These are phyloP conservation scores for Apiotrichum porosum DNA, from an alignment of 1,284 basidiomycete genomes.

Conservation along the genomic window DNA sequence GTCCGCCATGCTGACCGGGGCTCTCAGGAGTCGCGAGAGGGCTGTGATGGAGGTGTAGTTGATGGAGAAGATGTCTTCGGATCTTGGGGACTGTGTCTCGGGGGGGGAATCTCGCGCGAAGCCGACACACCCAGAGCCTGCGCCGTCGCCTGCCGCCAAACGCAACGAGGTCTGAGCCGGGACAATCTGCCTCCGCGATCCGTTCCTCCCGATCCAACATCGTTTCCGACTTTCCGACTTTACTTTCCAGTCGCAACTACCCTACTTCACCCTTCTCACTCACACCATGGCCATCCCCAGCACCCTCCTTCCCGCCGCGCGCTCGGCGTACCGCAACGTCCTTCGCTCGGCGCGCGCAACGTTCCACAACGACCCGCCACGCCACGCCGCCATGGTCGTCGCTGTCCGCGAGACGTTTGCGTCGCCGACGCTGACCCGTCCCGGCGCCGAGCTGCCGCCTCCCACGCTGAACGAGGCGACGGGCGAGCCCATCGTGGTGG, in stretches of 20 bases:
- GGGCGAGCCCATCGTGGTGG: constrained; percentile 9
- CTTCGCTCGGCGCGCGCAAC: constrained; percentile 42
- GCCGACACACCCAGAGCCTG: too few species aligned
- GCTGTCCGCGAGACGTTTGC: constrained; percentile 39
- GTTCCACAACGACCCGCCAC: constrained; percentile 39
- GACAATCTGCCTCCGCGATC: too few species aligned
- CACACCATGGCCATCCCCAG: constrained; percentile 25
- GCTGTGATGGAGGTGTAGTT: neutral
- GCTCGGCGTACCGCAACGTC: constrained; percentile 42
- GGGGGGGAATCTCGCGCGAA: too few species aligned
- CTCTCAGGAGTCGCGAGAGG: too few species aligned
- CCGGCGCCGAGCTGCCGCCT: constrained; percentile 8
- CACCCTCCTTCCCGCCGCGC: constrained; percentile 30
- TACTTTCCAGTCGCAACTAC: too few species aligned
- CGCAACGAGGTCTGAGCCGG: too few species aligned
- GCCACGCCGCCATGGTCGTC: constrained; percentile 28
- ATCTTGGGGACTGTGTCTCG: too few species aligned
- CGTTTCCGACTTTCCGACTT: too few species aligned
- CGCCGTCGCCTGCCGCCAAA: too few species aligned
- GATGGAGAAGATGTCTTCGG: neutral
- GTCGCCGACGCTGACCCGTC: constrained; percentile 36
- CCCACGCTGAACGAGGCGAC: constrained; percentile 9
- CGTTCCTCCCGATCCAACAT: too few species aligned
- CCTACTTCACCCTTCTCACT: too few species aligned
- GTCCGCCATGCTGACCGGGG: constrained; percentile 15